Evolutionary conservation across 495 filamentous ascomycete species (phyloP), one percentile per base, ranked within the genome.

Genomic region (Coniosporium apollinis): DNA sequence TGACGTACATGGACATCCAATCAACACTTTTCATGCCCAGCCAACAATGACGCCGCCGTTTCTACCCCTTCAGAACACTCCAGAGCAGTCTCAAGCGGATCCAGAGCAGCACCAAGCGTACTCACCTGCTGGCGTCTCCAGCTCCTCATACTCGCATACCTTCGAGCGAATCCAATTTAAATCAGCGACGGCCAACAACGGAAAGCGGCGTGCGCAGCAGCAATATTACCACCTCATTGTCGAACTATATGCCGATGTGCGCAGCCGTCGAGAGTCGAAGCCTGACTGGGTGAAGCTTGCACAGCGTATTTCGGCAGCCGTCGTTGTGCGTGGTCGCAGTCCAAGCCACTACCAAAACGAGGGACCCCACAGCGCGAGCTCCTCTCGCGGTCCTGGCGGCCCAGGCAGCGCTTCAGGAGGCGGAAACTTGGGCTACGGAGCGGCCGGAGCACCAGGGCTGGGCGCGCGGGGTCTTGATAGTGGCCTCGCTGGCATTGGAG

Each of bases 91-190:
- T 62, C 66, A 13, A n/a, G 28, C 5, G n/a, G 17, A 1, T 33
- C 39, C 13, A 35, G 30, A 16, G 18, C 31, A 24, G 17, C 31
- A 8, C 7, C 15, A 7, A 19, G 28, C 28, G 18, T 29, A 22
- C 7, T 29, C 6, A 17, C 31, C 33, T 18, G 17, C 10, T 14
- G 15, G 13, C 20, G 14, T 20, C n/a, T 3, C 22, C 11, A 17
- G 11, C 18, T 21, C 36, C 14, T 13, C 15, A 9, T 17, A 38
- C 5, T 17, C 19, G 1, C 54, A 55, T 34, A 80, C 78, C 1
- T 96, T 94, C 50, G 86, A 94, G 46, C 74, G 87, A 2, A 93
- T 94, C 28, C 87, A 96, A 48, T 96, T 96, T 65, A 92, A 93
- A 52, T 81, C 80, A 34, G 89, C 87, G 1, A 96, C 87, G 1